Percentiles rank a stretch among this genome's conserved stretches.
These are phyloP conservation scores for Trichophyton verrucosum DNA, from an alignment of 2,329 filamentous ascomycete genomes.

Conservation along the genomic window DNA sequence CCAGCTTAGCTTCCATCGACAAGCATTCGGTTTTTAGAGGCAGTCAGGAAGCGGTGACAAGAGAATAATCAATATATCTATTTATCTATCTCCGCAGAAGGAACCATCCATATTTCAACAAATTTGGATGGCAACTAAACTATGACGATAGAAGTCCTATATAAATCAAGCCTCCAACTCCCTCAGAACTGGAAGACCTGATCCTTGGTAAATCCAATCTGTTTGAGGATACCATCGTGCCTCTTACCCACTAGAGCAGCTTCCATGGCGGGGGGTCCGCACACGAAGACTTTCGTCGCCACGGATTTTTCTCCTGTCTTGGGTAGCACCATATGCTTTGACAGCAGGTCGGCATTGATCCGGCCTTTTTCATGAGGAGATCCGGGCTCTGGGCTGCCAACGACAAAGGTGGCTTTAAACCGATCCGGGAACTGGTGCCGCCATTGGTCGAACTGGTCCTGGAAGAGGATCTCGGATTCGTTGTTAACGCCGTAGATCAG, in stretches of 20 bases:
- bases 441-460: conserved; percentile 43
- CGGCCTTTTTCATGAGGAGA: conserved; percentile 42
- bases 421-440: conserved; percentile 41
- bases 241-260: conserved; percentile 26
- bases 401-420: conserved; percentile 47
- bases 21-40: neutral
- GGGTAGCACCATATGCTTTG: conserved; percentile 35
- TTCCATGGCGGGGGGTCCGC: conserved; percentile 58
- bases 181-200: conserved; percentile 48
- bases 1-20: no score
- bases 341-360: conserved; percentile 45
- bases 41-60: neutral
- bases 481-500: conserved; percentile 56
- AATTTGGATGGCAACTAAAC: neutral
- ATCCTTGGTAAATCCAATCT: conserved; percentile 46
- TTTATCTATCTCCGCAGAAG: neutral
- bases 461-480: conserved; percentile 49
- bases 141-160: neutral
- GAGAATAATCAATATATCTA: neutral
- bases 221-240: conserved; percentile 40
- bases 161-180: neutral
- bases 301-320: conserved; percentile 27
- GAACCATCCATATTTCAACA: neutral
- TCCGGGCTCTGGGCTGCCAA: conserved; percentile 34
- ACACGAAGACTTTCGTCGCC: conserved; percentile 49